phyloP scores from a whole-genome alignment of 257 asterid genomes.

The Prunella vulgaris region DNA sequence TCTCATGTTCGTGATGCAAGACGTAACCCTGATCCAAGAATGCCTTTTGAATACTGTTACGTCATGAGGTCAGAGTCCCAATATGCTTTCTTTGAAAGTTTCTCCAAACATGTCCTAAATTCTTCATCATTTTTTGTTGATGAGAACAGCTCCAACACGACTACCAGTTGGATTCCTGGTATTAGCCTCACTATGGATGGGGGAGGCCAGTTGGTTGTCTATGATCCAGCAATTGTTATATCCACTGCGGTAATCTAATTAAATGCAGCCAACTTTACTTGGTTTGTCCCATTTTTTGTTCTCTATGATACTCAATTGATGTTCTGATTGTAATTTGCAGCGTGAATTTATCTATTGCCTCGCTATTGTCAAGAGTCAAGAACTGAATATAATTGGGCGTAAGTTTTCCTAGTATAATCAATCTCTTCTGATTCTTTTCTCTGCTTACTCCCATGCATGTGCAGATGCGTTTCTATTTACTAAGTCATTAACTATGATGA shows the following conservation, averaged over 20 bases:
- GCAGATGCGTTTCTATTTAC: conserved; percentile 1
- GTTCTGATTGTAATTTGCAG: conserved; percentile 37
- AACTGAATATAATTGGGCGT: conserved; percentile 77
- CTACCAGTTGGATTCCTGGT: conserved; percentile 69
- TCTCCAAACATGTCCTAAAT: not conserved
- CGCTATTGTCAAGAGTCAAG: conserved; percentile 76
- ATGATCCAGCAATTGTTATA: conserved; percentile 73
- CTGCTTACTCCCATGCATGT: not conserved
- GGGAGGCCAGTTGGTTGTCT: conserved; percentile 60
- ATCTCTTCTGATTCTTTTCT: conserved; percentile 1
- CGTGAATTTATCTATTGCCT: conserved; percentile 63
- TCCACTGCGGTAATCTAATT: conserved; percentile 44
- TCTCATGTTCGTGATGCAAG: conserved; percentile 43
- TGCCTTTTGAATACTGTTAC: conserved; percentile 81
- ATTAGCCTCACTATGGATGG: conserved; percentile 68
- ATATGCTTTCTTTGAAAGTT: conserved; percentile 10
- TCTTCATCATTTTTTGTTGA: conserved; percentile 6
- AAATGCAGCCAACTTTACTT: conserved; percentile 3
- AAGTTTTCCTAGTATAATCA: conserved; percentile 29
- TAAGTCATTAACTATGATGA: not conserved
- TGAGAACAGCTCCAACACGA: conserved; percentile 49
- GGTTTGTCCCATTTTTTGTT: not conserved
- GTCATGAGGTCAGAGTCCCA: conserved; percentile 54
- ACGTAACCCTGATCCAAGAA: conserved; percentile 58
- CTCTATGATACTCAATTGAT: not conserved